These are phyloP conservation scores for Candida qinlingensis DNA, from an alignment of 805 yeast genomes.

Conservation along the genomic window DNA sequence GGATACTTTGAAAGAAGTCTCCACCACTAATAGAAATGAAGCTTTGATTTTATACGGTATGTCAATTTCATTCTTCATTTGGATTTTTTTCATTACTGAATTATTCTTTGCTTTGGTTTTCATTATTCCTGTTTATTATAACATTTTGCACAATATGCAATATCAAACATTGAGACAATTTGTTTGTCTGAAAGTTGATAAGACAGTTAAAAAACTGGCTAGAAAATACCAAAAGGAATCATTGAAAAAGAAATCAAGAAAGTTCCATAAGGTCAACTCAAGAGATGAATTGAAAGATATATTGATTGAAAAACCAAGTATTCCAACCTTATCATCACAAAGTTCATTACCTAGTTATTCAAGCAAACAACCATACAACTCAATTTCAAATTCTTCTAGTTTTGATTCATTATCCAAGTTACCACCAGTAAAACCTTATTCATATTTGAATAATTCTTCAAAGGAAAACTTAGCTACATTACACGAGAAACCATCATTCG, in stretches of 20 bases:
- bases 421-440: slow-evolving; percentile 3
- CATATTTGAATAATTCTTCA: slow-evolving; percentile 2
- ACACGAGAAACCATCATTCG: background rate
- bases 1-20: slow-evolving; percentile 47
- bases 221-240: slow-evolving; percentile 30
- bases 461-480: background rate
- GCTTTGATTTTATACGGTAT: slow-evolving; percentile 72
- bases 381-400: background rate
- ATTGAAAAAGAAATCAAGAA: slow-evolving; percentile 16
- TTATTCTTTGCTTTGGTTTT: slow-evolving; percentile 50
- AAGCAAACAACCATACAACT: background rate
- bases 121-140: slow-evolving; percentile 46
- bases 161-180: slow-evolving; percentile 48
- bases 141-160: slow-evolving; percentile 32
- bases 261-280: background rate
- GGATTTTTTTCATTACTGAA: slow-evolving; percentile 61
- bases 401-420: slow-evolving; percentile 5
- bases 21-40: slow-evolving; percentile 54
- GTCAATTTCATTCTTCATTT: slow-evolving; percentile 68
- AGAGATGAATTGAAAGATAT: background rate
- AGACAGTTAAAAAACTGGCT: slow-evolving; percentile 49
- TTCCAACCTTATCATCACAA: slow-evolving; percentile 4
- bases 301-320: slow-evolving; percentile 6
- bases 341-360: background rate
- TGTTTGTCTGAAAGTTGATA: slow-evolving; percentile 56